These are phyloP conservation scores for Aspergillus caelatus DNA, from an alignment of 2,329 filamentous ascomycete species.

Conservation along the genomic window DNA sequence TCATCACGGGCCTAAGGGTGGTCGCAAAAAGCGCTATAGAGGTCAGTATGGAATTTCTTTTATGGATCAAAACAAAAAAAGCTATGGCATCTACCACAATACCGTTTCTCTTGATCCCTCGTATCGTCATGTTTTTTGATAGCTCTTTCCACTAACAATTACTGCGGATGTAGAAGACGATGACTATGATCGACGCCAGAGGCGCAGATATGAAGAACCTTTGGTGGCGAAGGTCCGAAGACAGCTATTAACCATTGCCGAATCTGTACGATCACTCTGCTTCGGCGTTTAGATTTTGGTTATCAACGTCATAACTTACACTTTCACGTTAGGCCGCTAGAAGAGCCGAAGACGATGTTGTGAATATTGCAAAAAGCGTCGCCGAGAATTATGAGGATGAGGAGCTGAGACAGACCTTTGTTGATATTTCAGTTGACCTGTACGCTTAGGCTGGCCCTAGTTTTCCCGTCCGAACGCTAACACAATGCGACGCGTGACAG, in stretches of 20 bases:
- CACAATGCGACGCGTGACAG: conserved; percentile 38
- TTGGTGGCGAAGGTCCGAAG: conserved; percentile 72
- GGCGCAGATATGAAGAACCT: conserved; percentile 74
- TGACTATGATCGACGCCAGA: conserved; percentile 71
- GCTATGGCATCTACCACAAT: neutral
- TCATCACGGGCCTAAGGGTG: conserved; percentile 53
- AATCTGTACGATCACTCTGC: conserved; percentile 58
- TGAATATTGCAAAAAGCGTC: conserved; percentile 73
- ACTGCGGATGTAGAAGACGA: conserved; percentile 65
- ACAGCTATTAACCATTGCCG: conserved; percentile 77
- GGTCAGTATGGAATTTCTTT: conserved; percentile 53
- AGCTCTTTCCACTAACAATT: conserved; percentile 6
- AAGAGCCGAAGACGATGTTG: conserved; percentile 76
- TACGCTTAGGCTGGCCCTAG: conserved; percentile 38
- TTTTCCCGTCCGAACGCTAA: conserved; percentile 12
- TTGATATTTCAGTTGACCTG: conserved; percentile 75
- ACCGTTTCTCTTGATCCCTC: neutral
- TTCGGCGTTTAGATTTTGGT: conserved; percentile 5
- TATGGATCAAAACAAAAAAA: neutral
- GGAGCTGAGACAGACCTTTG: conserved; percentile 72
- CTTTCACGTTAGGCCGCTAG: conserved; percentile 59
- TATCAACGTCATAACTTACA: conserved; percentile 6
- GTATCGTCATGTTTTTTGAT: neutral
- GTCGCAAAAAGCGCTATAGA: conserved; percentile 77
- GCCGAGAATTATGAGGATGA: conserved; percentile 85